Base-by-base conservation (phyloP, 352 stramenopile species). In the Phytophthora niederhauseri region DNA sequence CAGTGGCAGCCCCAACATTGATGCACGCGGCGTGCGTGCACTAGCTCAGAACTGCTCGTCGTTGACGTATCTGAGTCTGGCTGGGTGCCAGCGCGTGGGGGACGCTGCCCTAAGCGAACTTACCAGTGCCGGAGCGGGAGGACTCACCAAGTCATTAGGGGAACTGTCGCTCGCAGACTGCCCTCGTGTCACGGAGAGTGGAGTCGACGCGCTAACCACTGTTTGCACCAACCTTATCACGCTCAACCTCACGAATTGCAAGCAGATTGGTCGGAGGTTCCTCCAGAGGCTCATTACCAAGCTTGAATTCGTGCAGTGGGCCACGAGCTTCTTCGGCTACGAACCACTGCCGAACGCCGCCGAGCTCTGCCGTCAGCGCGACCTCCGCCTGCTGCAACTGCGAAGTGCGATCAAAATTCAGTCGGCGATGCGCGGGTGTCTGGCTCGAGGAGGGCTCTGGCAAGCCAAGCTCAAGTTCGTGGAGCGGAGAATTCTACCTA, bases 241-340 rank as follows among this genome's bases (percentile, higher is more conserved):
- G 11, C 83, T 97, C n/a, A 85, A 97, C 53, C 73, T 97, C 52
- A 94, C 88, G 7, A 78, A 88, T 24, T 97, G 91, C 66, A 72
- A 70, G 17, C 72, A 83, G 26, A 85, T 97, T 56, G 78, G 87
- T 1, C 76, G 89, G 19, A 72, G 81, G 0, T 96, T 96, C 50
- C 66, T 97, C 1, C 87, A 95, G 51, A 64, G 74, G 20, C 70
- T 97, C 15, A 76, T 95, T 38, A 64, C 78, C 7, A 82, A 84
- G 46, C 85, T 97, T 28, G 81, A 81, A 57, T 95, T 96, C 52
- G 90, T 96, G 28, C 84, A 97, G 58, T 93, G 85, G 78, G 84
- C 89, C 3, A 80, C 66, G n/a, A 79, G 63, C 14, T 97, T 93
- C 64, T 90, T 96, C 46, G 91, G 91, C n/a, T 95, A 92, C 49